A percentile compares a stretch with the other conserved stretches of the same genome.
Conservation (phyloP, 148 eudicot species). For the Arctostaphylos glauca region DNA sequence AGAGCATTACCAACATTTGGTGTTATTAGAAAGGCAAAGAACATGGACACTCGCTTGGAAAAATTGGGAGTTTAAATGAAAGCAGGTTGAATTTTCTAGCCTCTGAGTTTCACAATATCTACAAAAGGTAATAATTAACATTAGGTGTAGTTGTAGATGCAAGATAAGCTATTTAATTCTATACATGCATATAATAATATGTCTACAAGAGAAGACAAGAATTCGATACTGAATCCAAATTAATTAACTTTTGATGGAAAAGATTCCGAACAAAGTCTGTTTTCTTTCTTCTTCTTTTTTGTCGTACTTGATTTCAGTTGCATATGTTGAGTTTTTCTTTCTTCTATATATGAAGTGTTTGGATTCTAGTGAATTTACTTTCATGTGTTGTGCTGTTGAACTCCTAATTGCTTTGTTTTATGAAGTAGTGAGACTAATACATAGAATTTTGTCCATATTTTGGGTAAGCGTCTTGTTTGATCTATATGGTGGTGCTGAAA, state of each 20-base stretch:
- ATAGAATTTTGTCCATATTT: too few relatives aligned
- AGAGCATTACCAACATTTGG: neutral
- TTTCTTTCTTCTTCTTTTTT: neutral
- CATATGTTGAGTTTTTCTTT: too few relatives aligned
- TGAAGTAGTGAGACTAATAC: neutral
- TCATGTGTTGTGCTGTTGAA: too few relatives aligned
- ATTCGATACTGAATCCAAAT: neutral
- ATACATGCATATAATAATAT: neutral
- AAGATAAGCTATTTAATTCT: too few relatives aligned
- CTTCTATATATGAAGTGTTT: too few relatives aligned
- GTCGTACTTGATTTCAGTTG: neutral
- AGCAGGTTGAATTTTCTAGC: neutral
- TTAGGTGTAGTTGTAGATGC: too few relatives aligned
- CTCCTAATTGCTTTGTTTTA: too few relatives aligned
- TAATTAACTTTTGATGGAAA: neutral
- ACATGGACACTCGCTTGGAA: neutral
- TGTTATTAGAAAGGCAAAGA: neutral
- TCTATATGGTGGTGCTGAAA: conserved; percentile 85
- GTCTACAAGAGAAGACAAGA: neutral
- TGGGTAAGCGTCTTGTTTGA: conserved; percentile 72
- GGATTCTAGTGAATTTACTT: too few relatives aligned
- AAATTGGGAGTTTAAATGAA: too few relatives aligned
- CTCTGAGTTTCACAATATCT: neutral
- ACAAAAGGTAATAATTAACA: too few relatives aligned
- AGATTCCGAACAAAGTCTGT: neutral